Evolutionary conservation across 495 filamentous ascomycete genomes (phyloP).

Genomic region (Schizothecium vesticola): DNA sequence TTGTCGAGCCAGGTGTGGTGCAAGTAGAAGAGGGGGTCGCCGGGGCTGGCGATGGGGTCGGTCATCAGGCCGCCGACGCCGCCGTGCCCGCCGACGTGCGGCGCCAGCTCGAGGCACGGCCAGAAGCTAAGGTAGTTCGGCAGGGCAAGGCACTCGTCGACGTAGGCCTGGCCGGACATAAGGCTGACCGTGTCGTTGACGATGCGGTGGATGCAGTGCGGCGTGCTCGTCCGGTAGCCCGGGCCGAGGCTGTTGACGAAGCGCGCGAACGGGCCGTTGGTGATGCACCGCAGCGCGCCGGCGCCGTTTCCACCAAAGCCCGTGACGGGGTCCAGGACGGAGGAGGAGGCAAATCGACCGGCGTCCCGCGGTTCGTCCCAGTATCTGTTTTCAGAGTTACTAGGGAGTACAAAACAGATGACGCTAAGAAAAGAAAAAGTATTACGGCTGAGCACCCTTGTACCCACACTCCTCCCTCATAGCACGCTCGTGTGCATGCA

Average conservation of each 20-base stretch:
- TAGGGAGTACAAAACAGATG: too few species aligned
- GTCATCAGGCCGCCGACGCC: slow-evolving; percentile 12
- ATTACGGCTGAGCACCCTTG: slow-evolving; percentile 21
- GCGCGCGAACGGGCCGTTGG: slow-evolving; percentile 32
- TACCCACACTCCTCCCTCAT: slow-evolving; percentile 42
- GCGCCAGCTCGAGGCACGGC: slow-evolving; percentile 12
- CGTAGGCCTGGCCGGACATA: slow-evolving; percentile 1
- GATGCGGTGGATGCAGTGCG: slow-evolving; percentile 34
- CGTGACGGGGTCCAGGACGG: slow-evolving; percentile 26
- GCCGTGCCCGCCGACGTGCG: slow-evolving; percentile 36
- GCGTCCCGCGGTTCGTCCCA: slow-evolving; percentile 44
- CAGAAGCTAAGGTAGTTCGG: neutral
- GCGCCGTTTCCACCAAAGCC: slow-evolving; percentile 38
- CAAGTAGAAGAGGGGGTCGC: slow-evolving; percentile 6
- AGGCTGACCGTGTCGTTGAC: slow-evolving; percentile 5
- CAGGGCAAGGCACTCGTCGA: neutral
- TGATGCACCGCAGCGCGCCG: slow-evolving; percentile 28
- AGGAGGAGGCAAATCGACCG: slow-evolving; percentile 28
- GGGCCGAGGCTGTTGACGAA: slow-evolving; percentile 25
- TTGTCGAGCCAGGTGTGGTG: slow-evolving; percentile 8
- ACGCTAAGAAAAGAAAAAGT: neutral
- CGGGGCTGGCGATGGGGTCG: neutral
- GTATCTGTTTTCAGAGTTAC: slow-evolving; percentile 30
- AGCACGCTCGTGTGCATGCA: slow-evolving; percentile 36
- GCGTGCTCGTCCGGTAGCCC: slow-evolving; percentile 21